Base-by-base conservation (phyloP, 2,329 filamentous ascomycete species). In the Pseudocercospora macadamiae region DNA sequence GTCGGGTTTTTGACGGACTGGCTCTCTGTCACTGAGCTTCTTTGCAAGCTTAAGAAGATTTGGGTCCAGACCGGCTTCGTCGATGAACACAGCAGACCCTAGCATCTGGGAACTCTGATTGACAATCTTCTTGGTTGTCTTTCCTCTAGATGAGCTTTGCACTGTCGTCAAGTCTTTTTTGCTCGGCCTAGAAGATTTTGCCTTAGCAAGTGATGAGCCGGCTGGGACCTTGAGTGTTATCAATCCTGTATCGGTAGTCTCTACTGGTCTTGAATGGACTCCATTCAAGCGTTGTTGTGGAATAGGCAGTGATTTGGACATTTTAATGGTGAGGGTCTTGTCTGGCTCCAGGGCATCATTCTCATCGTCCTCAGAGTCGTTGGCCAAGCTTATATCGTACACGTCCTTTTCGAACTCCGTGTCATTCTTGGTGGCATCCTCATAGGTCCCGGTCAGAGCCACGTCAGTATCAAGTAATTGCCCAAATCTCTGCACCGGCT, bases 1-100 rank as follows among this genome's bases (percentile, higher is more conserved):
- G 3, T 65, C 48, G 5, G 74, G 73, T 55, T 75, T 75, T 7
- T 44, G 44, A 1, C n/a, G 54, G 12, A 72, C 25, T 4, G 70
- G 65, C 21, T 65, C 44, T 18, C 69, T 62, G 19, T 59, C 26
- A 3, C 64, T 71, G n/a, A 75, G 57, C 26, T 63, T 64, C 12
- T 47, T 55, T 1, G 70, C 69, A 2, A 71, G 44, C 7, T 44
- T 44, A 9, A 68, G 44, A 12, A 65, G 25, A 4, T 61, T 34
- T 1, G 52, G 55, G 23, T 69, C 64, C 6, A 64, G 28, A 0
- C 34, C 21, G n/a, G 37, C 14, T 14, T 42, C 51, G 21, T 49
- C 42, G 51, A 26, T 42, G 19, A 18, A 8, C 18, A 8, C 9
- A 12, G 14, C n/a, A n/a, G n/a, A n/a, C n/a, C n/a, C n/a, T n/a